Evolutionary conservation across 495 filamentous ascomycete species (phyloP), one percentile per base, ranked within the genome.

Genomic region (Cercophora samala): DNA sequence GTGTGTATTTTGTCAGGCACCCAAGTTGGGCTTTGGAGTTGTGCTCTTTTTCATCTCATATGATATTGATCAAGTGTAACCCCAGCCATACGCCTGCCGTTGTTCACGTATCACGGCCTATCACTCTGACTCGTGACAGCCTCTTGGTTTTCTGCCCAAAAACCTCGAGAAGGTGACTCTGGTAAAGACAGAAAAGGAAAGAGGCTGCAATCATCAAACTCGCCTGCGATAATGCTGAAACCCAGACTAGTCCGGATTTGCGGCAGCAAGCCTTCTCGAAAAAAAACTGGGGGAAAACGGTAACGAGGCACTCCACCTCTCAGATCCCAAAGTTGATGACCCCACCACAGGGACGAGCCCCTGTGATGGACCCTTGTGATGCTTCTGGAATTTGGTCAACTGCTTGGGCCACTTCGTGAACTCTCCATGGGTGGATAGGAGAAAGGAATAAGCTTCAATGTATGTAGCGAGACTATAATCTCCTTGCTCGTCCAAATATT

Each of bases 141-240:
- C 37, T 46, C 37, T 46, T 46, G 37, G 37, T 11, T 46, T 46
- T 46, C 37, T 18, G 29, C 29, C 11, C 11, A 18, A 46, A 46
- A 46, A 17, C 37, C 37, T 46, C 26, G 26, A 29, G 37, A 46
- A 11, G 37, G 15, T 18, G 37, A 46, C 37, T 46, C 37, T 29
- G 26, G 8, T 9, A 11, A 13, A 46, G 37, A 29, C 26, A 0
- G 37, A 46, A 13, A 46, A 46, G 37, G 9, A 46, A 46, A 17
- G 37, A 46, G 37, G 37, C 37, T 46, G 37, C 60, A 62, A 6
- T n/a, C 46, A 19, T 46, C 32, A 62, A 62, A 62, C 60, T 46
- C 18, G 60, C 18, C 60, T 46, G 32, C 26, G 60, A 15, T 62
- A 18, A 62, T 62, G 60, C 60, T 62, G 60, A 62, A 62, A 62